These are phyloP conservation scores for Mortierella sp. DNA, from an alignment of 371 early-diverging fungal species.

Conservation along the genomic window DNA sequence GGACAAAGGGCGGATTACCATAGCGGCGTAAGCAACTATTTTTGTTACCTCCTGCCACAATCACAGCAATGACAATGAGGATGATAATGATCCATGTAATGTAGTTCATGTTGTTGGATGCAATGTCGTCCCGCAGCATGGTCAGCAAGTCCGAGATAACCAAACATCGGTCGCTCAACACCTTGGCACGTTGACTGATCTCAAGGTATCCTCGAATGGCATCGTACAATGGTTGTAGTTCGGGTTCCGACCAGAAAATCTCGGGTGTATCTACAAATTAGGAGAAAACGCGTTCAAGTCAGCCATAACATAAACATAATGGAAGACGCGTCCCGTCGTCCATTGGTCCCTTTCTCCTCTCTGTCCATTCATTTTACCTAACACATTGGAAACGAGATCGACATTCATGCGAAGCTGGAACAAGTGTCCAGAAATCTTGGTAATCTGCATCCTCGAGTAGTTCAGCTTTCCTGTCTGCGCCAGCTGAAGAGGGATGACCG, in stretches of 20 bases:
- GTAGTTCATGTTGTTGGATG: constrained; percentile 69
- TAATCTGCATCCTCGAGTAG: constrained; percentile 63
- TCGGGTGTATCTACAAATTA: constrained; percentile 78
- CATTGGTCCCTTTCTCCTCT: too few species aligned
- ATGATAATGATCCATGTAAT: constrained; percentile 76
- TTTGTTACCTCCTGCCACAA: constrained; percentile 68
- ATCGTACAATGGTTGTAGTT: constrained; percentile 81
- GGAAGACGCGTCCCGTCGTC: too few species aligned
- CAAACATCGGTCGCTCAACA: constrained; percentile 82
- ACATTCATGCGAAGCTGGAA: constrained; percentile 92
- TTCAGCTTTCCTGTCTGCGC: constrained; percentile 84
- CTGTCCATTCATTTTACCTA: constrained; percentile 45
- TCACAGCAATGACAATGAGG: constrained; percentile 66
- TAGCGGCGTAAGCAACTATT: background rate
- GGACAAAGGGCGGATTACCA: too few species aligned
- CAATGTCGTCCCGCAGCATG: constrained; percentile 83
- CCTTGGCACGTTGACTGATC: constrained; percentile 84
- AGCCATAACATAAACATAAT: too few species aligned
- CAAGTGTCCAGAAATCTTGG: constrained; percentile 87
- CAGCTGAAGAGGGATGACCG: constrained; percentile 86
- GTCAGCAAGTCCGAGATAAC: constrained; percentile 86
- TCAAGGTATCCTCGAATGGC: constrained; percentile 84
- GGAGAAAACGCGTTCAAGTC: background rate
- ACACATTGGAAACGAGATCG: constrained; percentile 84
- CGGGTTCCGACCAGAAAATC: constrained; percentile 89